These are phyloP conservation scores for Leptographium procerum DNA, from an alignment of 2,329 filamentous ascomycete genomes.

Conservation along the genomic window DNA sequence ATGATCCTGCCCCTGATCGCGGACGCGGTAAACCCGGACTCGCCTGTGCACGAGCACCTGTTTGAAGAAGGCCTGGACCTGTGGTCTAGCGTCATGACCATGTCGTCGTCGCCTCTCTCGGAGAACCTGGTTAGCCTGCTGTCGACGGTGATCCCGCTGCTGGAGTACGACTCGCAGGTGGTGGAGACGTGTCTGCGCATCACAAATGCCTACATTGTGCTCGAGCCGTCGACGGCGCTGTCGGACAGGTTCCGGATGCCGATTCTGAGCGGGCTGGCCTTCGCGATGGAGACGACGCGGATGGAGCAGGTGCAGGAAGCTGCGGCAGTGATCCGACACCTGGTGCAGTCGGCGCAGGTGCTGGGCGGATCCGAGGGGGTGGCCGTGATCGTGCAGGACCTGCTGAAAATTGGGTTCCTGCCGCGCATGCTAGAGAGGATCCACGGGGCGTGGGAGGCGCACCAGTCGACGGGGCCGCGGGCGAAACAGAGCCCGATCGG, in stretches of 20 bases:
- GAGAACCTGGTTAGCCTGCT: slow-evolving; percentile 52
- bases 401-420: slow-evolving; percentile 53
- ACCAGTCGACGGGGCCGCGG: slow-evolving; percentile 74
- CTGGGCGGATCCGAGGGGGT: slow-evolving; percentile 52
- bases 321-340: slow-evolving; percentile 49
- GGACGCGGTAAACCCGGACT: slow-evolving; percentile 66
- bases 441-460: slow-evolving; percentile 58
- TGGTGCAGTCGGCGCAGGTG: slow-evolving; percentile 51
- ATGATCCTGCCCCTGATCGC: slow-evolving; percentile 74
- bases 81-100: slow-evolving; percentile 64
- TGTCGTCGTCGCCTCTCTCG: slow-evolving; percentile 51
- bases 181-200: slow-evolving; percentile 51
- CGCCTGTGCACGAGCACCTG: slow-evolving; percentile 66
- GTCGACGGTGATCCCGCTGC: slow-evolving; percentile 50
- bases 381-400: slow-evolving; percentile 50
- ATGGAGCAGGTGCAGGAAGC: slow-evolving; percentile 48
- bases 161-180: slow-evolving; percentile 55
- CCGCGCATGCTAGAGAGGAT: slow-evolving; percentile 53
- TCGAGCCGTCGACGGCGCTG: slow-evolving; percentile 57
- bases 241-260: slow-evolving; percentile 41
- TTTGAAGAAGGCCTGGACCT: slow-evolving; percentile 87
- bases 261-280: slow-evolving; percentile 37
- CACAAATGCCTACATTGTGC: slow-evolving; percentile 57
- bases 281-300: slow-evolving; percentile 38
- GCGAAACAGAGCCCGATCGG: slow-evolving; percentile 51